Percentiles rank a stretch among this genome's conserved stretches.
Evolutionary conservation across 2,329 filamentous ascomycete genomes (phyloP).

Genomic region (Trichoderma asperellum): DNA sequence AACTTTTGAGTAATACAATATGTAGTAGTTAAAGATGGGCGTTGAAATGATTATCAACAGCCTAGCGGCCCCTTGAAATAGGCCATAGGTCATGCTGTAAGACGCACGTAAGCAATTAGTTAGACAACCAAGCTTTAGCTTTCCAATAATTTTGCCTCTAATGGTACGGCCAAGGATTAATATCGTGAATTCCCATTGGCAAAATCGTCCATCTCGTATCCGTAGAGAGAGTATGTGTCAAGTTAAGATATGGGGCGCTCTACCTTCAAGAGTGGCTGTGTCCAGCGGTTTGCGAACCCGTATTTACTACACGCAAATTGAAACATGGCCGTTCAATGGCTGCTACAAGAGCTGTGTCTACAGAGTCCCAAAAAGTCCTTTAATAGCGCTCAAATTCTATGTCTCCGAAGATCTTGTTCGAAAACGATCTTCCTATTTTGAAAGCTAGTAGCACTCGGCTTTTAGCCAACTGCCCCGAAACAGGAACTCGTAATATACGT

Average conservation of each 20-base stretch:
- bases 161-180: neutral
- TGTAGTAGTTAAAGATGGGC: neutral
- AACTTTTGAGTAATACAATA: too few species aligned
- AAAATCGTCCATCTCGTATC: neutral
- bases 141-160: neutral
- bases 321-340: too few species aligned
- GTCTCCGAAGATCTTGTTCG: too few species aligned
- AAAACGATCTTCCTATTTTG: too few species aligned
- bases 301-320: too few species aligned
- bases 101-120: conserved; percentile 9
- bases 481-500: too few species aligned
- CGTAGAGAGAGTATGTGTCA: neutral
- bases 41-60: neutral
- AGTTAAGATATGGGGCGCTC: neutral
- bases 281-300: too few species aligned
- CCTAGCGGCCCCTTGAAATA: neutral
- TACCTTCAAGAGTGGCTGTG: neutral
- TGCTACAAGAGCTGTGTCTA: too few species aligned
- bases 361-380: too few species aligned
- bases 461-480: too few species aligned
- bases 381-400: too few species aligned
- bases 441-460: too few species aligned
- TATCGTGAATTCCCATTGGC: neutral
- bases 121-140: neutral
- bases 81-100: neutral